Evolutionary conservation across 352 stramenopile genomes (phyloP), one percentile per base, ranked within the genome.

Genomic region (Phytophthora boehmeriae): DNA sequence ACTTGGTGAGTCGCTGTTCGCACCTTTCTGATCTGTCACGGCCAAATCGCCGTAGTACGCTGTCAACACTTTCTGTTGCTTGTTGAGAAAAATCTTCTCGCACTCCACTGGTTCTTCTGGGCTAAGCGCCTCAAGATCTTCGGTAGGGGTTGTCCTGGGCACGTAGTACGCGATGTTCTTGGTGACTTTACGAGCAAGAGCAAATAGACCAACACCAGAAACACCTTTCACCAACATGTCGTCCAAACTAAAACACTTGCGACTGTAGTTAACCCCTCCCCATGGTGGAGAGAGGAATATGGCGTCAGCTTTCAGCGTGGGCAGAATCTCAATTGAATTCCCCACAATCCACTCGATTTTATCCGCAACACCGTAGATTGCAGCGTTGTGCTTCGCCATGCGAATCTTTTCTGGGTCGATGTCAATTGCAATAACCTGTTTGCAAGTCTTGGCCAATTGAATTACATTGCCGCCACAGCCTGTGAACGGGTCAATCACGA

Each of bases 391-490:
- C 53, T 92, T 85, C 4, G 91, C 92, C 74, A 96, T 95, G 16
- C 79, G 78, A n/a, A 98, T 83, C 55, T 96, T 96, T 16, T 80
- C 71, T 4, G 86, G 84, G 54, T 98, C 92, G 38, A 97, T 84
- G 47, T 98, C 92, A 53, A 98, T 97, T n/a, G 88, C 92, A 54
- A 98, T 95, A 11, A 98, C 94, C 16, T 91, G 75, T 17, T 86
- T 83, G 56, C 90, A 97, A 8, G 85, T 92, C 55, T 77, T 76
- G 13, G 94, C 94, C 41, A 98, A 81, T 60, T 98, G 92, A 61
- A 98, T 97, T 14, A 92, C 86, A 65, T 98, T 98, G 25, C 94
- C 94, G 10, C 94, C 94, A 50, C 92, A 98, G 4, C 94, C 94
- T 16, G 91, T 86, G 60, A 98, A 98, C 14, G 89, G 83, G 50